Percentiles rank a stretch among this genome's conserved stretches.
These are phyloP conservation scores for Limonium bicolor DNA, from an alignment of 148 eudicot species.

Conservation along the genomic window DNA sequence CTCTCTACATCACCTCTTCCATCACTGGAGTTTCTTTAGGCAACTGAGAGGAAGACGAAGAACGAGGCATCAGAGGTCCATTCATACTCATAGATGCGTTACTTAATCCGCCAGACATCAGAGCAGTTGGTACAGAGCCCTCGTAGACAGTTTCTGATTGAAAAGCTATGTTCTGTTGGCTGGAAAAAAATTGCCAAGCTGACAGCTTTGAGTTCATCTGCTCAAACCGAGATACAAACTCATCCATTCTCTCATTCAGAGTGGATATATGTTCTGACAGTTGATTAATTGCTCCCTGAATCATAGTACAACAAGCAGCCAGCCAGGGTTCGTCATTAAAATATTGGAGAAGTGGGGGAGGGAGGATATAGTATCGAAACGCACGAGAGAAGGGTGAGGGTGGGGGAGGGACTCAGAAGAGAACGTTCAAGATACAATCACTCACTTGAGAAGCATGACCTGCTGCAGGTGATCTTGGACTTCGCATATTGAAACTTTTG, in stretches of 20 bases:
- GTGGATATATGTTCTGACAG: constrained; percentile 83
- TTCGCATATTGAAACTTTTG: constrained; percentile 35
- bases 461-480: constrained; percentile 79
- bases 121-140: constrained; percentile 37
- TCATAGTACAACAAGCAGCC: background rate
- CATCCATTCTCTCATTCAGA: constrained; percentile 84
- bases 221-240: constrained; percentile 76
- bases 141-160: constrained; percentile 70
- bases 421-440: background rate
- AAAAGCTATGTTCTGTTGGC: constrained; percentile 69
- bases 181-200: constrained; percentile 22
- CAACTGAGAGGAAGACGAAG: constrained; percentile 72
- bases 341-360: too few species aligned
- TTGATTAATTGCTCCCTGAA: constrained; percentile 65
- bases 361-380: too few species aligned
- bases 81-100: constrained; percentile 40
- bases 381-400: too few species aligned
- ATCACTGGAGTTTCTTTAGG: constrained; percentile 59
- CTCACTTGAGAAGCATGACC: constrained; percentile 54
- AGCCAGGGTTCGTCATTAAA: background rate
- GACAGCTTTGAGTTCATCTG: constrained; percentile 60
- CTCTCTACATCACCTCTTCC: constrained; percentile 94
- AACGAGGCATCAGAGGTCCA: constrained; percentile 34
- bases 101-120: constrained; percentile 36
- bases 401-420: too few species aligned